These are phyloP conservation scores for Camellia japonica DNA, from an alignment of 148 eudicot species.

Conservation along the genomic window DNA sequence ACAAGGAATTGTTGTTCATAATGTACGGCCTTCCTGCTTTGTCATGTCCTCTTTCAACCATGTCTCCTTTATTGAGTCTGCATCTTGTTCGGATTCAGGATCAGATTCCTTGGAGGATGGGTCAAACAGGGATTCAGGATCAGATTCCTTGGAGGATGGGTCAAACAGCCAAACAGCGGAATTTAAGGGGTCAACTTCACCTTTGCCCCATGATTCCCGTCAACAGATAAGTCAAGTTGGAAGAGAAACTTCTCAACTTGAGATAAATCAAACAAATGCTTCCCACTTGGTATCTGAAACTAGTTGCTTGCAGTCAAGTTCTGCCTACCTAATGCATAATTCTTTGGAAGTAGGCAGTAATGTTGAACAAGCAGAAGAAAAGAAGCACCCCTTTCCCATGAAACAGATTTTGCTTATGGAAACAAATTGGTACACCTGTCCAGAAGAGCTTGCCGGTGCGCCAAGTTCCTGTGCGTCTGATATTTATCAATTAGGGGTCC, in stretches of 20 bases:
- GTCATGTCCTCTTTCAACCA: conserved; percentile 84
- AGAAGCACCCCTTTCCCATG: conserved; percentile 74
- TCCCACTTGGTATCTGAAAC: conserved; percentile 30
- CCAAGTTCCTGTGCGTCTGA: conserved; percentile 88
- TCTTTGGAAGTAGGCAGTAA: conserved; percentile 30
- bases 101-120: conserved; percentile 82
- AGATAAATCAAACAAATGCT: conserved; percentile 17
- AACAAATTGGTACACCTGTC: conserved; percentile 86
- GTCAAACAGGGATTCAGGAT: conserved; percentile 58
- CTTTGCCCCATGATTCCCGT: conserved; percentile 20
- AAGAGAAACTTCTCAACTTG: conserved; percentile 19
- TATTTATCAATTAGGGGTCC: conserved; percentile 84
- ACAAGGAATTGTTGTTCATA: conserved; percentile 75
- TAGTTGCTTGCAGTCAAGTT: conserved; percentile 50
- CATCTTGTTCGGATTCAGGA: conserved; percentile 84
- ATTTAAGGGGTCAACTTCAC: conserved; percentile 42
- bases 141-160: conserved; percentile 76
- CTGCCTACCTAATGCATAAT: conserved; percentile 23
- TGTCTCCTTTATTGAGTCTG: conserved; percentile 92
- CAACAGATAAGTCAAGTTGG: conserved; percentile 25
- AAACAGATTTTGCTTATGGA: conserved; percentile 77
- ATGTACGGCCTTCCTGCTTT: conserved; percentile 89
- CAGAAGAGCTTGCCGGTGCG: conserved; percentile 82
- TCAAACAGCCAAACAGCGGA: conserved; percentile 40
- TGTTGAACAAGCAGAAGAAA: conserved; percentile 46